These are phyloP conservation scores for Fomitopsis betulina DNA, from an alignment of 1,284 basidiomycete genomes.

Conservation along the genomic window DNA sequence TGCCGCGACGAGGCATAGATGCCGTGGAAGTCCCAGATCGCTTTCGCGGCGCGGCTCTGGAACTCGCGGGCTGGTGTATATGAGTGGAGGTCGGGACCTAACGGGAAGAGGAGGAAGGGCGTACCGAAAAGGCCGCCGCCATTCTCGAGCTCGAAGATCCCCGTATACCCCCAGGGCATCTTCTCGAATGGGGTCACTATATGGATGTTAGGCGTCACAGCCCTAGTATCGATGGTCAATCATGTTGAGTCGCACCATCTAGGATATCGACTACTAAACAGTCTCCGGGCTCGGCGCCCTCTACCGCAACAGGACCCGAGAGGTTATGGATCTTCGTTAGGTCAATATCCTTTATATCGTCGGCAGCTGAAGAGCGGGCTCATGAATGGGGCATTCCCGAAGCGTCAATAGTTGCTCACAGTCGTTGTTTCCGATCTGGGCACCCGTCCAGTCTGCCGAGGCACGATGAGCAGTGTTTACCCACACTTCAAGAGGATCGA, in stretches of 20 bases:
- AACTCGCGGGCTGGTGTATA: slow-evolving; percentile 54
- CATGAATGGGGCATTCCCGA: not conserved
- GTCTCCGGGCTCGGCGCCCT: slow-evolving; percentile 76
- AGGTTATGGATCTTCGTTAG: slow-evolving; percentile 69
- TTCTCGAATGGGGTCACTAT: slow-evolving; percentile 67
- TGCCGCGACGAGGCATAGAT: slow-evolving; percentile 69
- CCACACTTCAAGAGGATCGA: not conserved
- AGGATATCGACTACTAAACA: slow-evolving; percentile 77
- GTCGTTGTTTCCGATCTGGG: slow-evolving; percentile 74
- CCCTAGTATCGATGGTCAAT: not conserved
- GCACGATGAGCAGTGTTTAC: too few species aligned
- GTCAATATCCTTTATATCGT: slow-evolving; percentile 66
- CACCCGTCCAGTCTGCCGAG: slow-evolving; percentile 64
- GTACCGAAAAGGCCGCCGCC: slow-evolving; percentile 74
- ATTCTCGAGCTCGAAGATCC: slow-evolving; percentile 71
- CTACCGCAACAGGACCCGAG: slow-evolving; percentile 70
- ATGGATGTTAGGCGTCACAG: not conserved
- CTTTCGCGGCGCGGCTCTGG: slow-evolving; percentile 67
- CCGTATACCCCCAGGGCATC: slow-evolving; percentile 81
- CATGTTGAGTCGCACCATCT: slow-evolving; percentile 41
- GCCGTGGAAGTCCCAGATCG: slow-evolving; percentile 78
- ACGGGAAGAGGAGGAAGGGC: slow-evolving; percentile 2
- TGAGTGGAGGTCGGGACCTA: not conserved
- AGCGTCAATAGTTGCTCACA: slow-evolving; percentile 33
- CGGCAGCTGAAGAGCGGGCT: slow-evolving; percentile 40